These are phyloP conservation scores for Rauvolfia tetraphylla DNA, from an alignment of 257 asterid species.

Conservation along the genomic window DNA sequence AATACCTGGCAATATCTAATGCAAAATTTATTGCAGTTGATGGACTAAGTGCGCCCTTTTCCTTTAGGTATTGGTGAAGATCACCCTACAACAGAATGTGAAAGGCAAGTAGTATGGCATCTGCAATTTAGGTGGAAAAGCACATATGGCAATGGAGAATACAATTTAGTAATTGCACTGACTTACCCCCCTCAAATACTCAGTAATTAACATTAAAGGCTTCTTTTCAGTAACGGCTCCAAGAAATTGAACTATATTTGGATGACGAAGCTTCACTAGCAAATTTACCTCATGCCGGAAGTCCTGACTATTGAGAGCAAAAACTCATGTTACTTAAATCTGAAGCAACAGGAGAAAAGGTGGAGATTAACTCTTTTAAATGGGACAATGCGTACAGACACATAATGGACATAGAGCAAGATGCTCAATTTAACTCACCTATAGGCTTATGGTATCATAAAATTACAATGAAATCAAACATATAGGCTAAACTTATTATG, in stretches of 20 bases:
- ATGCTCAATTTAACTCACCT: background rate
- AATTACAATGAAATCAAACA: background rate
- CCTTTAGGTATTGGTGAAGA: slow-evolving; percentile 94
- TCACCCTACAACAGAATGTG: slow-evolving; percentile 60
- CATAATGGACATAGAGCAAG: background rate
- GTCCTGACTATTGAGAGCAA: slow-evolving; percentile 68
- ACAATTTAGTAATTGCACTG: slow-evolving; percentile 17
- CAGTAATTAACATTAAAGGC: slow-evolving; percentile 93
- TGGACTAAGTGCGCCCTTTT: slow-evolving; percentile 79
- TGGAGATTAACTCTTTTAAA: background rate
- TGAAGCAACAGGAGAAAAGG: background rate
- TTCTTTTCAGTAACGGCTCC: slow-evolving; percentile 95
- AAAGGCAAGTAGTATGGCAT: slow-evolving; percentile 11
- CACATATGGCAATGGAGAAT: slow-evolving; percentile 1
- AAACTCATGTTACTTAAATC: slow-evolving; percentile 11
- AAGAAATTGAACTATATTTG: slow-evolving; percentile 93
- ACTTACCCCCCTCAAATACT: slow-evolving; percentile 93
- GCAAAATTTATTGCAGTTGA: slow-evolving; percentile 78
- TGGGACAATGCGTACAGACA: background rate
- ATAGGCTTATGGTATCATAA: background rate
- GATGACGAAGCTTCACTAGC: slow-evolving; percentile 99
- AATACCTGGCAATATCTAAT: slow-evolving; percentile 91
- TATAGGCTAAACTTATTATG: background rate
- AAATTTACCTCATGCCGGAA: slow-evolving; percentile 96
- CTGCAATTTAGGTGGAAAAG: background rate